These are phyloP conservation scores for Saxispiralis lemnorum DNA, from an alignment of 495 filamentous ascomycete species.

Conservation along the genomic window DNA sequence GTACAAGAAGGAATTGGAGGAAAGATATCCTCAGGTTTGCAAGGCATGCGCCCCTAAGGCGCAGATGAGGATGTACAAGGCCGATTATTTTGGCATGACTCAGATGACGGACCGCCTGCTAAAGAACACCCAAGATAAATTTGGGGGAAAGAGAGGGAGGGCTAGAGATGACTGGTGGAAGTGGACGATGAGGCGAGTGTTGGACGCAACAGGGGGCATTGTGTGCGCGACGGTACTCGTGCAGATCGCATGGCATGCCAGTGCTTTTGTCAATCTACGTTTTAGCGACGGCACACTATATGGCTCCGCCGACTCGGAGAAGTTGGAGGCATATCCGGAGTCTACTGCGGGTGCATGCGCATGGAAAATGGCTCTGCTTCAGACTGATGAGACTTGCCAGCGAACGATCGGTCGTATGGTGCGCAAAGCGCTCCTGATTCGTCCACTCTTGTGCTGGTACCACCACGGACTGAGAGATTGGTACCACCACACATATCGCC, in stretches of 20 bases:
- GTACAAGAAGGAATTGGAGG: constrained; percentile 48
- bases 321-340: constrained; percentile 1
- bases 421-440: constrained; percentile 3
- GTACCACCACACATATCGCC: constrained; percentile 12
- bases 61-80: constrained; percentile 41
- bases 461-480: constrained; percentile 11
- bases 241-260: constrained; percentile 12
- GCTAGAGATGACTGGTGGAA: constrained; percentile 27
- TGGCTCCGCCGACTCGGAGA: not conserved
- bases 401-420: not conserved
- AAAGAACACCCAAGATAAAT: constrained; percentile 32
- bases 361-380: not conserved
- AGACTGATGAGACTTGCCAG: constrained; percentile 3
- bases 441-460: constrained; percentile 9
- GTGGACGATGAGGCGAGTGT: constrained; percentile 32
- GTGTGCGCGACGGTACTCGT: constrained; percentile 27
- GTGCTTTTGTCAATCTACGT: not conserved
- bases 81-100: constrained; percentile 52
- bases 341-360: constrained; percentile 3
- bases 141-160: constrained; percentile 26
- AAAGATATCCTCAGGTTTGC: constrained; percentile 72
- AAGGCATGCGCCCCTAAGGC: constrained; percentile 53
- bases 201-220: constrained; percentile 33
- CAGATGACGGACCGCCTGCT: constrained; percentile 59
- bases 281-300: not conserved